Evolutionary conservation across 148 eudicot genomes (phyloP), one percentile per base, ranked within the genome.

Genomic region (Dysphania ambrosioides): DNA sequence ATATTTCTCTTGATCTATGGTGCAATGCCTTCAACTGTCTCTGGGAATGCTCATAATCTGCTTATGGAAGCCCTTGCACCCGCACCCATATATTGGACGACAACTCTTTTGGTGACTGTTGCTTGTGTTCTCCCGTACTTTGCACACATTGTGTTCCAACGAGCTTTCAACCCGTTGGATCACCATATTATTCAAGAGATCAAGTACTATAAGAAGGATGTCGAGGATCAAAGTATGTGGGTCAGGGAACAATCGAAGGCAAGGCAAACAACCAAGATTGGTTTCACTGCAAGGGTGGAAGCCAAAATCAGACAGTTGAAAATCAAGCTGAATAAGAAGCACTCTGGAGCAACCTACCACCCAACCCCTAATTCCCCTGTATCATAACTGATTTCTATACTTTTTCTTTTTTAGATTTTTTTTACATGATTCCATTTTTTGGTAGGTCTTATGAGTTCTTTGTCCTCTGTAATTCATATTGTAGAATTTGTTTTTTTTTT

Each of bases 141-240:
- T 19, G 87, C 86, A 19, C 92, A 93, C 72, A 83, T 88, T 9
- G 84, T 87, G 1, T 89, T 81, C 81, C 98, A 89, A 63, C 80
- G 97, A 47, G 76, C 83, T 0, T 85, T 89, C 65, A 82, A 87
- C 68, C 98, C 98, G 0, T 71, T 89, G 88, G 94, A 93, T 64
- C 98, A 93, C 76, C 92, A 93, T n/a, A 73, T 89, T 7, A 91
- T 93, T 66, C 98, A 93, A 82, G 94, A 91, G 79, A 93, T 93
- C 80, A 92, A 89, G 78, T 86, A 86, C 78, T 87, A 83, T 58
- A 89, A 74, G 86, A 91, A 91, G 83, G 91, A 91, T 34, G 84
- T 89, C 19, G 86, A 85, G 81, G 91, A 91, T 75, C 80, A 80
- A 71, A 74, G 49, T 23, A 91, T 91, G 97, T 91, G 97, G 97